Evolutionary conservation across 805 yeast genomes (phyloP).

Genomic region (Blastobotrys muscicola): DNA sequence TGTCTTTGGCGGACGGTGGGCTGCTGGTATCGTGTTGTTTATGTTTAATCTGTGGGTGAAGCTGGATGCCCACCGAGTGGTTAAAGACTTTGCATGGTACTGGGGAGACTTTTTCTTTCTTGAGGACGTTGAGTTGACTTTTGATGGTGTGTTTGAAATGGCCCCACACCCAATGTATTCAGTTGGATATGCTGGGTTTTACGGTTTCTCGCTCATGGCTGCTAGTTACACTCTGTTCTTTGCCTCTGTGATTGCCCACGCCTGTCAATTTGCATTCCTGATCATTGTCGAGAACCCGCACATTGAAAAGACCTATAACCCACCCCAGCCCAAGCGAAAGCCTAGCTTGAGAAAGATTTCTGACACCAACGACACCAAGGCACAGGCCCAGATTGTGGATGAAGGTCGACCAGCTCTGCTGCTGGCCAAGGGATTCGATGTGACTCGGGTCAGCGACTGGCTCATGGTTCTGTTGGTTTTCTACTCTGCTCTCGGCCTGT

Average conservation of each 20-base stretch:
- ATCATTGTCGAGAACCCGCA: constrained; percentile 77
- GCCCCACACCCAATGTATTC: constrained; percentile 93
- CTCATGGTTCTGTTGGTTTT: constrained; percentile 35
- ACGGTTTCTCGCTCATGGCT: constrained; percentile 71
- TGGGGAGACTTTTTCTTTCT: constrained; percentile 91
- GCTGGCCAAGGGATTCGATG: constrained; percentile 53
- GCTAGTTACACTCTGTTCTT: constrained; percentile 61
- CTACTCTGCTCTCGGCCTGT: constrained; percentile 33
- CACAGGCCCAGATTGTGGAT: background rate
- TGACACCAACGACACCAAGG: background rate
- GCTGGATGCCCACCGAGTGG: constrained; percentile 78
- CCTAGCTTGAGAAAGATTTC: constrained; percentile 3
- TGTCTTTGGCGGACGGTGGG: constrained; percentile 42
- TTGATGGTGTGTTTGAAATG: constrained; percentile 83
- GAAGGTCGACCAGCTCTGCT: constrained; percentile 32
- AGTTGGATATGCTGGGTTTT: constrained; percentile 79
- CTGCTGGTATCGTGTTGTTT: constrained; percentile 51
- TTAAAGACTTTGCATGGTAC: constrained; percentile 88
- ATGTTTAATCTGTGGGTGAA: constrained; percentile 78
- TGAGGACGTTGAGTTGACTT: constrained; percentile 58
- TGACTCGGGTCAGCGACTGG: constrained; percentile 54
- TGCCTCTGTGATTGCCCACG: constrained; percentile 67
- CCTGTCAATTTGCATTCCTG: constrained; percentile 65
- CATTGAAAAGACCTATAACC: constrained; percentile 58
- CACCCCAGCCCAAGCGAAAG: constrained; percentile 18